Conservation (phyloP, 805 yeast genomes). For the Sungouiella blattae region DNA sequence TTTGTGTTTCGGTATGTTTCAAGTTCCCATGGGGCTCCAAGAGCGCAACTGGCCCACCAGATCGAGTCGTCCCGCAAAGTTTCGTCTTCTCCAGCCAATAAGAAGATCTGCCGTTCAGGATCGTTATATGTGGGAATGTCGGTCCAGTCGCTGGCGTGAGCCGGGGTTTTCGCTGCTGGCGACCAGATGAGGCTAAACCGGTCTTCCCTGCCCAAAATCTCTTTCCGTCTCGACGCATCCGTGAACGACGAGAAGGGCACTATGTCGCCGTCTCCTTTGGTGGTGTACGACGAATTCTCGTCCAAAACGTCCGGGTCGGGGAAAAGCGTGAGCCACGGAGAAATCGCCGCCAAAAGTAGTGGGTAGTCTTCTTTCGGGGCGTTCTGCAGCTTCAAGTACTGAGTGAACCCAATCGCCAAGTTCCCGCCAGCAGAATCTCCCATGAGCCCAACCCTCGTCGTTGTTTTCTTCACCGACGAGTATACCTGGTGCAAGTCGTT, state of each 20-base stretch:
- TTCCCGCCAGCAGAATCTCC: constrained; percentile 41
- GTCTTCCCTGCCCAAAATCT: not conserved
- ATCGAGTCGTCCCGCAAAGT: constrained; percentile 32
- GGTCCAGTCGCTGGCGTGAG: constrained; percentile 21
- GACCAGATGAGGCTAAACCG: constrained; percentile 6
- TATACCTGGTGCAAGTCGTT: constrained; percentile 24
- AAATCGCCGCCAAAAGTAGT: constrained; percentile 17
- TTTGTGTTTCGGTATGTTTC: not conserved
- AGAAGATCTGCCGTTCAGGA: constrained; percentile 19
- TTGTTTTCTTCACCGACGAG: constrained; percentile 15
- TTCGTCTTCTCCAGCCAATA: constrained; percentile 35
- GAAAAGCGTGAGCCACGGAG: constrained; percentile 32
- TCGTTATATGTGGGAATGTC: constrained; percentile 23
- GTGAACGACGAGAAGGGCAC: not conserved
- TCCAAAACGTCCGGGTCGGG: constrained; percentile 11
- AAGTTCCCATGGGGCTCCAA: constrained; percentile 7
- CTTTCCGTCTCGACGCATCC: not conserved
- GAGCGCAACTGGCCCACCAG: constrained; percentile 26
- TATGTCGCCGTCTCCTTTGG: constrained; percentile 11
- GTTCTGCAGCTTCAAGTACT: constrained; percentile 15
- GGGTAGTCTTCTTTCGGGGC: constrained; percentile 17
- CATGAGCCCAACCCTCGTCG: constrained; percentile 23
- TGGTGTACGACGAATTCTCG: constrained; percentile 27
- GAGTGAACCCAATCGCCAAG: constrained; percentile 24
- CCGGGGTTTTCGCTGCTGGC: constrained; percentile 18